Evolutionary conservation across 805 yeast species (phyloP).

Genomic region (Candida endomychidarum): DNA sequence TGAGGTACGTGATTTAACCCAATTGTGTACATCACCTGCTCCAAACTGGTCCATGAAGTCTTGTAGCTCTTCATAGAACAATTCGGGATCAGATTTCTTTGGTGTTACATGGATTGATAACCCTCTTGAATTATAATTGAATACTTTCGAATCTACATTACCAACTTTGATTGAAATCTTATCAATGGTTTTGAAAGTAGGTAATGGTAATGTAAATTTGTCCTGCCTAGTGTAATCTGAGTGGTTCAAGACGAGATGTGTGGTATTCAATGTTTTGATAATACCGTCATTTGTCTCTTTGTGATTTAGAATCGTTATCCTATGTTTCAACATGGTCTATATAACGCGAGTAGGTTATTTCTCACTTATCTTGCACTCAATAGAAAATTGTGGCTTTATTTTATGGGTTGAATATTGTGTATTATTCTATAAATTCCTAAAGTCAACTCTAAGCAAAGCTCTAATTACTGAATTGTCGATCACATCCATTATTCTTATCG

Average conservation of each 20-base stretch:
- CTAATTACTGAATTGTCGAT: too few relatives aligned
- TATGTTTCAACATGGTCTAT: conserved; percentile 26
- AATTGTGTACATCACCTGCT: conserved; percentile 16
- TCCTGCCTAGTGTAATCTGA: conserved; percentile 19
- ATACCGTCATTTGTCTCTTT: conserved; percentile 23
- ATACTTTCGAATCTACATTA: conserved; percentile 19
- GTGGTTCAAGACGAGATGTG: conserved; percentile 15
- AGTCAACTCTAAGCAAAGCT: too few relatives aligned
- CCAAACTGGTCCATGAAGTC: conserved; percentile 19
- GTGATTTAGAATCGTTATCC: conserved; percentile 33
- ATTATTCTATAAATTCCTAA: too few relatives aligned
- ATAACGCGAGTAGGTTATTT: too few relatives aligned
- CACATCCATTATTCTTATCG: too few relatives aligned
- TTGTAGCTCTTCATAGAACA: conserved; percentile 25
- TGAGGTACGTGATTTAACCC: conserved; percentile 31
- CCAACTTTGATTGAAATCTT: conserved; percentile 10
- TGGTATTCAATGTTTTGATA: conserved; percentile 17
- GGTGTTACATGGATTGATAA: conserved; percentile 34
- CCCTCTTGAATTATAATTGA: conserved; percentile 28
- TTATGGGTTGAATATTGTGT: too few relatives aligned
- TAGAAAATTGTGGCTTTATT: too few relatives aligned
- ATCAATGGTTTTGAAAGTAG: conserved; percentile 22
- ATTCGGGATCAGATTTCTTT: conserved; percentile 12
- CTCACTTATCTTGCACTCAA: too few relatives aligned
- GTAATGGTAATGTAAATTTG: conserved; percentile 19